Evolutionary conservation across 2,329 filamentous ascomycete genomes (phyloP), one percentile per base, ranked within the genome.

Genomic region (Colletotrichum noveboracense): DNA sequence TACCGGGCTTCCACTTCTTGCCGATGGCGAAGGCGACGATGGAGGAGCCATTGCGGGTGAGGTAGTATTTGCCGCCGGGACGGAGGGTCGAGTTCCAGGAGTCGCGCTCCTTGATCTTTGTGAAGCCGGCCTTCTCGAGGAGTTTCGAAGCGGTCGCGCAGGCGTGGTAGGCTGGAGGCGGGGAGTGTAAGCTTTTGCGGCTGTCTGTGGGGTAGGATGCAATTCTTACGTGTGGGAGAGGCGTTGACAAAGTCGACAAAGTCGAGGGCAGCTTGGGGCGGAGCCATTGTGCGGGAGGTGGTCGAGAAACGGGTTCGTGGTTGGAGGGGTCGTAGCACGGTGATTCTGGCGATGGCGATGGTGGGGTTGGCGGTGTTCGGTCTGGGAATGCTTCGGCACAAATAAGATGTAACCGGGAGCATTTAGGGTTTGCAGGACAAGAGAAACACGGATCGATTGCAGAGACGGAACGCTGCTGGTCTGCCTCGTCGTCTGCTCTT

Each of bases 221-320:
- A 13, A 26, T 12, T 82, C 92, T 80, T 90, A 98, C 96, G 96
- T 69, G 96, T 98, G 14, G 97, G 97, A 74, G 96, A 98, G 78
- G 93, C 94, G 86, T 98, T 98, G 84, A 98, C 93, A 87, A 98
- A 98, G 86, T 95, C 94, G 82, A 98, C 87, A 85, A 98, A 98
- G 88, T 97, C 95, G 86, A 94, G 88, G 70, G 95, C 95, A 70
- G 91, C 86, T 79, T 88, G 84, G 43, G 88, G 87, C 66, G 89
- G 87, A 65, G 89, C 86, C 90, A 91, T 91, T 80, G 76, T 85
- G 81, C 78, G 78, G 75, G 80, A 66, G 2, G 83, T 80, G 56
- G 82, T 82, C 68, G 80, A 82, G 78, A 84, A 81, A 70, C 26
- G 66, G 66, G 60, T 38, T 66, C 56, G 36, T 43, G 65, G 9